phyloP scores from a whole-genome alignment of 2,329 filamentous ascomycete species.

The Aspergillus oerlinghausenensis region DNA sequence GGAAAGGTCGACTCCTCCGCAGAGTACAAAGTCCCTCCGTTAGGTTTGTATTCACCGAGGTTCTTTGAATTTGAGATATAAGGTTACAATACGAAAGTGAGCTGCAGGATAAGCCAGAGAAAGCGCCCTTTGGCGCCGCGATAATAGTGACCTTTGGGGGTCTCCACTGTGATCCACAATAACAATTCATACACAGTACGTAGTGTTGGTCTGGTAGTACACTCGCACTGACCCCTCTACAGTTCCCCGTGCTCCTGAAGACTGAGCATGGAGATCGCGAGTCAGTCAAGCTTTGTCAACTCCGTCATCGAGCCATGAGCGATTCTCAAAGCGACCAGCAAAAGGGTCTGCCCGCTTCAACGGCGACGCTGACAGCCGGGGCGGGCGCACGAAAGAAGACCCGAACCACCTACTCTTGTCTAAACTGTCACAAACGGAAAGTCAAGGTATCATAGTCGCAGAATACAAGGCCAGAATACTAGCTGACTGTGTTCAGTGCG shows the following conservation, averaged over 20 bases:
- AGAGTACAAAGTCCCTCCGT: too few relatives aligned
- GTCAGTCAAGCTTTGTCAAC: background rate
- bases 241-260: too few relatives aligned
- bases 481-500: conserved; percentile 16
- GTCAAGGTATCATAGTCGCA: conserved; percentile 22
- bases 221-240: too few relatives aligned
- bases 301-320: background rate
- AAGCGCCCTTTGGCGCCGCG: background rate
- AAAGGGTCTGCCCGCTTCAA: background rate
- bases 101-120: too few relatives aligned
- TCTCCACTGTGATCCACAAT: background rate
- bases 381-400: conserved; percentile 19
- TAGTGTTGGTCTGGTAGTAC: background rate
- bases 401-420: conserved; percentile 28
- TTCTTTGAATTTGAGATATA: too few relatives aligned
- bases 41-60: too few relatives aligned
- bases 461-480: too few relatives aligned
- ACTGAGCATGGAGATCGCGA: background rate
- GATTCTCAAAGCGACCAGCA: background rate
- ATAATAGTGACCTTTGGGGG: background rate
- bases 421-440: conserved; percentile 29
- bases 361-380: conserved; percentile 1
- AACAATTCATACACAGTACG: background rate
- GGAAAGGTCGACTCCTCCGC: too few relatives aligned
- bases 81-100: too few relatives aligned